phyloP scores from a whole-genome alignment of 2,329 filamentous ascomycete species.

The Xylariomycetidae sp. region DNA sequence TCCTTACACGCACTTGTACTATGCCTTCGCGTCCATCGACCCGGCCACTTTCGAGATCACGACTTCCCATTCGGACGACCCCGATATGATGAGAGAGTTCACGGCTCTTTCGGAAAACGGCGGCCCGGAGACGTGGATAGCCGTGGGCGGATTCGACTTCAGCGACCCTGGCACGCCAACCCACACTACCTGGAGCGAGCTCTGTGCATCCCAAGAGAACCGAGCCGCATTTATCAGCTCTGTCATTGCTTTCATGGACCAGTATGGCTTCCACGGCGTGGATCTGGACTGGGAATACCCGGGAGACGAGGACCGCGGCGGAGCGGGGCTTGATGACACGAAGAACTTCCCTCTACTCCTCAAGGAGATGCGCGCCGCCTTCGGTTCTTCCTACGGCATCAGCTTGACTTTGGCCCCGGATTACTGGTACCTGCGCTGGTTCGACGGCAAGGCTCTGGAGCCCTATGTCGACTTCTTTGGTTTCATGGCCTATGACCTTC shows the following conservation, averaged over 20 bases:
- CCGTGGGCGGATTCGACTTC: constrained; percentile 6
- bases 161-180: constrained; percentile 4
- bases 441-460: constrained; percentile 32
- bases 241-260: constrained; percentile 1
- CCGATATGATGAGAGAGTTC: constrained; percentile 17
- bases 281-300: constrained; percentile 22
- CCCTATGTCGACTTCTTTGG: constrained; percentile 31
- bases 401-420: constrained; percentile 30
- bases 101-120: constrained; percentile 25
- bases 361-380: constrained; percentile 28
- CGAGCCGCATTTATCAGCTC: background rate
- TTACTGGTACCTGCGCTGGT: constrained; percentile 33
- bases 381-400: constrained; percentile 32
- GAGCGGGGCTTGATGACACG: constrained; percentile 28
- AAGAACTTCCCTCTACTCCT: constrained; percentile 31
- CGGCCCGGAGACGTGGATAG: constrained; percentile 4
- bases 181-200: background rate
- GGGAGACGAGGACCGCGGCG: constrained; percentile 27
- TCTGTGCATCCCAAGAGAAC: constrained; percentile 2
- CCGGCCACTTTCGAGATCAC: constrained; percentile 17
- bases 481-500: constrained; percentile 36
- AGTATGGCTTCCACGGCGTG: constrained; percentile 1
- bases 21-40: constrained; percentile 36
- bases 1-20: constrained; percentile 23
- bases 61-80: constrained; percentile 18